phyloP scores from a whole-genome alignment of 176 grass and related monocot species.

The Puya raimondii region DNA sequence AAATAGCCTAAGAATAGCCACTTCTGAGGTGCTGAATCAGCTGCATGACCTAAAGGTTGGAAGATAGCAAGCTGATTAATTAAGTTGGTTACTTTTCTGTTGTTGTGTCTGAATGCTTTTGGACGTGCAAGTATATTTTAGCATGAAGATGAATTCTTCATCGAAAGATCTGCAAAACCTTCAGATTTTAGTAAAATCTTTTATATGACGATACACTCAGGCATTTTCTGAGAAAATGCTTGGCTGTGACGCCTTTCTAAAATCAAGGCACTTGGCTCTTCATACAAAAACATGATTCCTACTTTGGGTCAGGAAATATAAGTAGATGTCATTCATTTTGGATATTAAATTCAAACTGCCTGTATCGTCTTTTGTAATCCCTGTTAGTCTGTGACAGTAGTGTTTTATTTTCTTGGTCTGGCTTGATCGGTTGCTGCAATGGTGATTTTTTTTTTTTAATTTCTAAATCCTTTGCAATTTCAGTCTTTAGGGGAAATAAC shows the following conservation, averaged over 20 bases:
- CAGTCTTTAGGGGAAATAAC: constrained; percentile 79
- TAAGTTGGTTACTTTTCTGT: neutral
- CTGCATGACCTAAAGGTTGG: constrained; percentile 77
- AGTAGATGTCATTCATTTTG: too few relatives aligned
- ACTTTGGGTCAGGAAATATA: neutral
- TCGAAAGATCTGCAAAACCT: neutral
- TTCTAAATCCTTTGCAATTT: constrained; percentile 11
- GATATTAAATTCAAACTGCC: too few relatives aligned
- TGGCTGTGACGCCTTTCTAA: neutral
- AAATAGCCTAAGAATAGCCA: constrained; percentile 46
- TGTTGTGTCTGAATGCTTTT: neutral
- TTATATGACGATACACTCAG: neutral
- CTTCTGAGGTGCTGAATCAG: constrained; percentile 58
- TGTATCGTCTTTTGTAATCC: too few relatives aligned
- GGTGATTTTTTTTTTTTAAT: constrained; percentile 5
- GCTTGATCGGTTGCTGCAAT: constrained; percentile 7
- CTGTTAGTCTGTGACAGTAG: too few relatives aligned
- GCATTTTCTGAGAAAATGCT: neutral
- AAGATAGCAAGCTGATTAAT: constrained; percentile 5
- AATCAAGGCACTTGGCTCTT: neutral
- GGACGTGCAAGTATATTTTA: neutral
- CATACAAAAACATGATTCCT: neutral
- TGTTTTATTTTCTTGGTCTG: constrained; percentile 6
- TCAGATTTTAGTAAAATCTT: neutral
- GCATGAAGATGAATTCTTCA: neutral